Evolutionary conservation across 805 yeast species (phyloP), one percentile per base, ranked within the genome.

Genomic region (Yarrowia deformans): DNA sequence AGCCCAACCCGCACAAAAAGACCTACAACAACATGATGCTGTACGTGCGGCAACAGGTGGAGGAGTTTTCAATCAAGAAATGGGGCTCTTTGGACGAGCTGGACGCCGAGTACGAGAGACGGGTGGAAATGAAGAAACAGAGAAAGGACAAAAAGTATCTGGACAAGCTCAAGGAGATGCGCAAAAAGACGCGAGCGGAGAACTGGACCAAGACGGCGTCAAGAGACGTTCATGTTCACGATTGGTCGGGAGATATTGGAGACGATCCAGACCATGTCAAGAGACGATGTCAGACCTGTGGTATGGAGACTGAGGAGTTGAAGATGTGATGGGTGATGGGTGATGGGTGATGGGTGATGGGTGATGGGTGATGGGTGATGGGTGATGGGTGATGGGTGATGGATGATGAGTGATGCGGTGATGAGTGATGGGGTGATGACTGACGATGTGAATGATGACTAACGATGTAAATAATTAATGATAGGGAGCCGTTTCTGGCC

Each of bases 21-120:
- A 90, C 92, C 0, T 95, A 87, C 79, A 90, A 92, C 63, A 85
- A 95, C 75, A 95, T 95, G 99, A 97, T 93, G 83, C 82, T 95
- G 69, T 95, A 88, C 79, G 79, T 95, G 55, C 81, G 99, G 70
- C 90, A 87, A 75, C 98, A 95, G 75, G 92, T 95, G n/a, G 99
- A 95, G 77, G 91, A 89, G 74, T 91, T 84, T 79, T 97, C 98
- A 0, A 91, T 88, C 80, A 89, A 90, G 75, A 94, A 95, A 79
- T 95, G 99, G 99, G 97, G 95, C 0, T 89, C 96, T 0, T 84
- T 88, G 10, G 97, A 92, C 69, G 92, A 90, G 0, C 79, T 95
- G 48, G 99, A 95, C 77, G 84, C 84, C n/a, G 99, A 95, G 77
- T 95, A 97, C 91, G 90, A 91, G 72, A 79, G 91, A 66, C 80